These are phyloP conservation scores for Aspergillus affinis DNA, from an alignment of 495 filamentous ascomycete genomes.

Conservation along the genomic window DNA sequence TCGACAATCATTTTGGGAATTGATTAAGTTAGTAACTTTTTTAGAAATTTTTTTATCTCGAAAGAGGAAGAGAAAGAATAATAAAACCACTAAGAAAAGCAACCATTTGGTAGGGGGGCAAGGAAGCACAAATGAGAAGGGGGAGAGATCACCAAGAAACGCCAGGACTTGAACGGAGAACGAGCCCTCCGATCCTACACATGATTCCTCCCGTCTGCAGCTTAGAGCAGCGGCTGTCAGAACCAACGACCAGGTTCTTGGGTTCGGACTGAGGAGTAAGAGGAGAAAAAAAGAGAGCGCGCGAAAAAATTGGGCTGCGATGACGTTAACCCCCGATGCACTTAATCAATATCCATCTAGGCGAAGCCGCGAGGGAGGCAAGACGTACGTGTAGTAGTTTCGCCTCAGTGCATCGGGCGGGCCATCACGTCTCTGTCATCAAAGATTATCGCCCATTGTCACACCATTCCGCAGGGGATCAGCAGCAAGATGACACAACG, in stretches of 20 bases:
- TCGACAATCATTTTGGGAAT: not conserved
- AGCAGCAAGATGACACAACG: not conserved
- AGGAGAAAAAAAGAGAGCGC: not conserved
- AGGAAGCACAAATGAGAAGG: not conserved
- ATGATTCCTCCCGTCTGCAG: slow-evolving; percentile 14
- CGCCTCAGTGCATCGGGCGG: not conserved
- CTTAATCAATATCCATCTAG: not conserved
- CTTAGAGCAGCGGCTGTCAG: slow-evolving; percentile 4
- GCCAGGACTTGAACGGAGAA: not conserved
- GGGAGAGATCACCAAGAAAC: not conserved
- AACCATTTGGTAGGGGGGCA: not conserved
- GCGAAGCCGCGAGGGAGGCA: not conserved
- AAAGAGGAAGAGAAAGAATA: not conserved
- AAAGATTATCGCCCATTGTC: not conserved
- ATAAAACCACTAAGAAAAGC: too few species aligned
- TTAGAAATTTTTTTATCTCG: too few species aligned
- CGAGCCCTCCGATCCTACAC: slow-evolving; percentile 3
- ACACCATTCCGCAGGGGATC: not conserved
- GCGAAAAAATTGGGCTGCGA: not conserved
- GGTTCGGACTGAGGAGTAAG: slow-evolving; percentile 3
- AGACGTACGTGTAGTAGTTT: not conserved
- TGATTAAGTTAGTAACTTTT: not conserved
- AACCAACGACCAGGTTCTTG: slow-evolving; percentile 26
- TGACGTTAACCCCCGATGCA: not conserved
- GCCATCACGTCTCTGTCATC: not conserved